Base-by-base conservation (phyloP, 768 basidiomycete species). In the Crassisporium funariophilum region DNA sequence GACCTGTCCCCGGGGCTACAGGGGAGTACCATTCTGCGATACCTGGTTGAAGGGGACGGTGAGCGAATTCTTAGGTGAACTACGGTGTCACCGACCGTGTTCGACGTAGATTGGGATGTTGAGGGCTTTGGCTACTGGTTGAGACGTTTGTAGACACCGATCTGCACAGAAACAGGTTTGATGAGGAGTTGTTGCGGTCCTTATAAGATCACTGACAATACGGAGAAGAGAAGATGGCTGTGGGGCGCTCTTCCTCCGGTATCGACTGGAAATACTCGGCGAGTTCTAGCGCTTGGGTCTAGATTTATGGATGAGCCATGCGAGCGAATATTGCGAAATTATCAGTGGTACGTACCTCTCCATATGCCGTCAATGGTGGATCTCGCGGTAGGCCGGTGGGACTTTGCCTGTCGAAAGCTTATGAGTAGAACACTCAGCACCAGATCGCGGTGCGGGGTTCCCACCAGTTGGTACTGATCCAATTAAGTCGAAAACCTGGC, bases 141-240 rank as follows among this genome's bases (percentile, higher is more conserved):
- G 71, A 1, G 84, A 68, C 0, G 91, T 94, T 61, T 94, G 91
- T 17, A 93, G 70, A 63, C 91, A 93, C n/a, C 91, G 86, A 68
- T 93, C 89, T 91, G 54, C 25, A 24, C 16, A 16, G 12, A 19
- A 5, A 29, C 10, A 23, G 17, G 11, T n/a, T 25, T 39, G 20
- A 41, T 19, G 35, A 42, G 3, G 29, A 7, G 21, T 15, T 24
- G 21, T 53, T 35, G 44, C 41, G 35, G 16, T 19, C 4, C 20
- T 12, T 23, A 23, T 10, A 8, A 37, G 39, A 15, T 9, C 19
- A 61, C 66, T 58, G 69, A 90, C 90, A 93, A 60, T 87, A 91
- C 6, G 90, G 90, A 8, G 90, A 92, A 9, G 88, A 90, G 63
- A 90, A 86, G 46, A 92, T 87, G 4, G 79, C 84, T 2, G 85